Conservation (phyloP, 2,329 filamentous ascomycete genomes). For the Aureobasidium sp. region DNA sequence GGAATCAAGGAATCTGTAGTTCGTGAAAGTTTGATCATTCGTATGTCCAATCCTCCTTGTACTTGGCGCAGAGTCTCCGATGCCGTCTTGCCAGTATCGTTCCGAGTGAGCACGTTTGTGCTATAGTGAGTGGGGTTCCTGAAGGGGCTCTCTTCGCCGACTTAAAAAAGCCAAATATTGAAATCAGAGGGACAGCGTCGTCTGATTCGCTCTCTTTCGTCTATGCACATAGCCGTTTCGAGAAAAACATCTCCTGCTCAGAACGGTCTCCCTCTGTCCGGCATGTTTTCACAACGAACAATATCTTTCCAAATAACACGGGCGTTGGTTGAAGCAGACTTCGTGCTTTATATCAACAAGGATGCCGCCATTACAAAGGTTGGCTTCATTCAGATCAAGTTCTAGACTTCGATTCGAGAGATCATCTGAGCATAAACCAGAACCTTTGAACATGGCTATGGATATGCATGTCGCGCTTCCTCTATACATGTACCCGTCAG, state of each 20-base stretch:
- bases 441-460: not conserved
- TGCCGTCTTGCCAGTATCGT: not conserved
- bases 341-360: not conserved
- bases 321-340: not conserved
- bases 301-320: not conserved
- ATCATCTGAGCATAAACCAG: not conserved
- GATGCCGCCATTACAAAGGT: not conserved
- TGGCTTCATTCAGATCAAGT: not conserved
- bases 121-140: not conserved
- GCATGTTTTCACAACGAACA: not conserved
- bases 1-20: not conserved
- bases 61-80: too few species aligned
- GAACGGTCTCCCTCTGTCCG: not conserved
- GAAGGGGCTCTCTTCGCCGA: not conserved
- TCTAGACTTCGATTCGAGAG: not conserved
- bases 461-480: constrained; percentile 19
- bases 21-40: not conserved
- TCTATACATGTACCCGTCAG: constrained; percentile 26
- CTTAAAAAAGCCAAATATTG: not conserved
- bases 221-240: not conserved
- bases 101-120: not conserved
- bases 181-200: not conserved
- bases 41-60: not conserved
- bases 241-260: not conserved
- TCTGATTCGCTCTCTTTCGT: not conserved